Evolutionary conservation across 192 early-diverging fungal species (phyloP).

Genomic region (Gamsiella multidivaricata): DNA sequence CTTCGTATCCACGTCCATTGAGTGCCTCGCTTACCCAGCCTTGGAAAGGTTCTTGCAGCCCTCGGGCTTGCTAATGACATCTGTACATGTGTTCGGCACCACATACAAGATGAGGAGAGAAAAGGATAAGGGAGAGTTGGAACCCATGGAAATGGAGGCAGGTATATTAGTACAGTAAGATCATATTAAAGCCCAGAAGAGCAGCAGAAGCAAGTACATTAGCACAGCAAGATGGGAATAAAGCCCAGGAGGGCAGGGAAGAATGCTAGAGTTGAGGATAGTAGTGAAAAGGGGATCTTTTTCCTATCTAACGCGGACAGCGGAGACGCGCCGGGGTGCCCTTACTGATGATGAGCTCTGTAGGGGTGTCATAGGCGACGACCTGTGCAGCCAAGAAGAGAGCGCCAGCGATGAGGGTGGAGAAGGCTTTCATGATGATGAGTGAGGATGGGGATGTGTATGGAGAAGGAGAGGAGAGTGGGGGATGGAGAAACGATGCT

Average conservation of each 20-base stretch:
- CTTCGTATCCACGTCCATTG: background rate
- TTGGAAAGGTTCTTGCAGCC: constrained; percentile 25
- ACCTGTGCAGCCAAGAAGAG: constrained; percentile 40
- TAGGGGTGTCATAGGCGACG: constrained; percentile 44
- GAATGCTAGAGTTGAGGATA: background rate
- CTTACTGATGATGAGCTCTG: constrained; percentile 35
- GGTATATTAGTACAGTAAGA: background rate
- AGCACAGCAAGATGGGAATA: background rate
- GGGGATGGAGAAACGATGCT: background rate
- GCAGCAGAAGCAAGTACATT: background rate
- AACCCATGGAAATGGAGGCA: background rate
- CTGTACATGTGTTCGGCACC: constrained; percentile 1
- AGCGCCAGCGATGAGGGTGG: constrained; percentile 38
- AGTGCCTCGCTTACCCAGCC: constrained; percentile 21
- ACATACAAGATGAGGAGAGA: too few species aligned
- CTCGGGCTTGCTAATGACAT: constrained; percentile 34
- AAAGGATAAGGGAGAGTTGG: background rate
- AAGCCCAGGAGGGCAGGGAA: background rate
- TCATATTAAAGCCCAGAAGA: background rate
- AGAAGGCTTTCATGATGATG: constrained; percentile 41
- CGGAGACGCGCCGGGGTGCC: background rate
- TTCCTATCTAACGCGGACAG: too few species aligned
- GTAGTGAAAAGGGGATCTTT: background rate
- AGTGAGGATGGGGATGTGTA: constrained; percentile 12
- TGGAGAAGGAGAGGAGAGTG: background rate